Evolutionary conservation across 2,329 filamentous ascomycete genomes (phyloP).

Genomic region (Penicillium sp.): DNA sequence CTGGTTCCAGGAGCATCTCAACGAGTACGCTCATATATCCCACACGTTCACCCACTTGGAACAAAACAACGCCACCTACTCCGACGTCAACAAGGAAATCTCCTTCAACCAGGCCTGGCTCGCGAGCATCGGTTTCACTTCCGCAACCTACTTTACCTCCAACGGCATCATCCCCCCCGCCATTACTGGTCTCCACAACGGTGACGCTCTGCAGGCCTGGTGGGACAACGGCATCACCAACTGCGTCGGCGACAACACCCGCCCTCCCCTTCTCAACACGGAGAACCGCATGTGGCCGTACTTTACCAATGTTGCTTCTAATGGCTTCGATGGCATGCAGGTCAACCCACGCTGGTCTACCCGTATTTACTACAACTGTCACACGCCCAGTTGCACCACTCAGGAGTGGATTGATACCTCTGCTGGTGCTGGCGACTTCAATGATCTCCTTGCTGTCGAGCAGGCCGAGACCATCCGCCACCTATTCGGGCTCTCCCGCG

Average conservation of each 20-base stretch:
- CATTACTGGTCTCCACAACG: conserved; percentile 68
- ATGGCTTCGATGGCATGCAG: conserved; percentile 62
- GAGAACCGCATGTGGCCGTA: conserved; percentile 61
- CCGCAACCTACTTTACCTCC: conserved; percentile 54
- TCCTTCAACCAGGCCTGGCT: conserved; percentile 66
- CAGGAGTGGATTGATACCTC: conserved; percentile 67
- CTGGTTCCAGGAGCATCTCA: conserved; percentile 59
- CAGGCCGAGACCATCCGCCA: conserved; percentile 60
- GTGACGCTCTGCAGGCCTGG: conserved; percentile 66
- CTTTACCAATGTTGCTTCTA: conserved; percentile 55
- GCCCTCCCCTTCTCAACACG: conserved; percentile 58
- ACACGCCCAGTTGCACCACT: conserved; percentile 60
- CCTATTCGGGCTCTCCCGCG: conserved; percentile 60
- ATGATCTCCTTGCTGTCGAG: conserved; percentile 57
- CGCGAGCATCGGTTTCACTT: conserved; percentile 56
- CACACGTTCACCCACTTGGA: conserved; percentile 67
- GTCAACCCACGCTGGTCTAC: conserved; percentile 66
- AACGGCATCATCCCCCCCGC: conserved; percentile 66
- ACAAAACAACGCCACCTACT: conserved; percentile 65
- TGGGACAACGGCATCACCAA: conserved; percentile 63
- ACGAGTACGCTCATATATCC: conserved; percentile 63
- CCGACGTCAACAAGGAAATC: conserved; percentile 62
- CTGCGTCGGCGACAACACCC: conserved; percentile 69
- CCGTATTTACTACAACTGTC: conserved; percentile 69
- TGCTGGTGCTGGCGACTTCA: conserved; percentile 58